Conservation (phyloP, 1,284 basidiomycete genomes). For the Apiotrichum siamense region DNA sequence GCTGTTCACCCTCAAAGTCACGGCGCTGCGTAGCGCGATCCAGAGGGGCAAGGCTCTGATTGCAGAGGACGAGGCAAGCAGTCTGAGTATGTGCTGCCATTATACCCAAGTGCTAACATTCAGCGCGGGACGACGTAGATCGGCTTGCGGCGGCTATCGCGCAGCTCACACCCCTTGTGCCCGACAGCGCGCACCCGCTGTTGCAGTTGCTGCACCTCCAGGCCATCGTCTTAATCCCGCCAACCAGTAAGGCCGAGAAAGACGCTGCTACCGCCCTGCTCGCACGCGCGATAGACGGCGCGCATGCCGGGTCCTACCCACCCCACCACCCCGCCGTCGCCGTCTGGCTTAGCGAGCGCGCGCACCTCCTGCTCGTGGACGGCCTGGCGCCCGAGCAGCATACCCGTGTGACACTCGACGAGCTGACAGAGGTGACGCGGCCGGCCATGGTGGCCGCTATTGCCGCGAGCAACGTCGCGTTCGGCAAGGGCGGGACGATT, state of each 20-base stretch:
- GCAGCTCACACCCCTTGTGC: conserved; percentile 60
- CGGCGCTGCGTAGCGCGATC: conserved; percentile 54
- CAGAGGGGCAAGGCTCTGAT: conserved; percentile 63
- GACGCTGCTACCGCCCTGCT: conserved; percentile 54
- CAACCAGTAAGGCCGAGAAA: conserved; percentile 15
- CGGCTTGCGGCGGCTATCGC: conserved; percentile 58
- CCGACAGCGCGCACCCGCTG: conserved; percentile 64
- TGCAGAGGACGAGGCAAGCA: conserved; percentile 60
- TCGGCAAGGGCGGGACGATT: conserved; percentile 34
- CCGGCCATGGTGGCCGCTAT: conserved; percentile 56
- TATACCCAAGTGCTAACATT: no score
- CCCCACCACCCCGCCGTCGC: conserved; percentile 72
- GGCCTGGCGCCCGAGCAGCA: neutral
- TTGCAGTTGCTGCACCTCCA: conserved; percentile 66
- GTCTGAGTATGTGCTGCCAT: conserved; percentile 41
- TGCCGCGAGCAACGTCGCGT: conserved; percentile 49
- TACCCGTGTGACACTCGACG: no score
- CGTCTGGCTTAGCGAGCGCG: conserved; percentile 69
- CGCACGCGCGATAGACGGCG: conserved; percentile 56
- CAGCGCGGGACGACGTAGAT: conserved; percentile 53
- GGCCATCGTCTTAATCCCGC: conserved; percentile 26
- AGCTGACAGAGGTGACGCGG: neutral
- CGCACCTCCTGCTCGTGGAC: conserved; percentile 60
- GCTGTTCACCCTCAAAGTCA: conserved; percentile 52
- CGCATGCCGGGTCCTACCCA: conserved; percentile 53